These are phyloP conservation scores for Helianthus annuus DNA, from an alignment of 129 eudicot genomes.

Conservation along the genomic window DNA sequence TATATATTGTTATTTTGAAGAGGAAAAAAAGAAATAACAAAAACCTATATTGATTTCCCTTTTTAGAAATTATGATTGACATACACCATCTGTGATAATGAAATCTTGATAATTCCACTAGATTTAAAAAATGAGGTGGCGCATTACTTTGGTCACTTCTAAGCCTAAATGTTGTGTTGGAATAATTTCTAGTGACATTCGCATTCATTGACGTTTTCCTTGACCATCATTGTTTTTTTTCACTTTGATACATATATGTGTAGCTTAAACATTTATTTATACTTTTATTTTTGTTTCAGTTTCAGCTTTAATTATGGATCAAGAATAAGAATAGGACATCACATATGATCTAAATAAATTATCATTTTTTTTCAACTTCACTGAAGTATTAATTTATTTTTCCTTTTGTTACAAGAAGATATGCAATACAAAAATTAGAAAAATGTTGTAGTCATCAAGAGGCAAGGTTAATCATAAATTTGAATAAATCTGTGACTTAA, in stretches of 20 bases:
- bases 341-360: no score
- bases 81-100: slow-evolving; percentile 10
- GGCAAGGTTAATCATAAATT: no score
- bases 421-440: no score
- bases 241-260: not conserved
- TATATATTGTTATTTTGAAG: not conserved
- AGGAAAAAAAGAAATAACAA: not conserved
- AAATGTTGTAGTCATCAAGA: no score
- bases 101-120: slow-evolving; percentile 31
- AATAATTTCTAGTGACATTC: slow-evolving; percentile 26
- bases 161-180: slow-evolving; percentile 18
- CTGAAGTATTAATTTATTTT: no score
- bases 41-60: not conserved
- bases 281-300: no score
- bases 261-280: no score
- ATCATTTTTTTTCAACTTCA: no score
- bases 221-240: not conserved
- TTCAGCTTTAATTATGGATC: no score
- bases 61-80: slow-evolving; percentile 20
- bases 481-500: no score
- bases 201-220: slow-evolving; percentile 17
- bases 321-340: no score
- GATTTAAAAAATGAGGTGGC: slow-evolving; percentile 22
- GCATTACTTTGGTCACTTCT: slow-evolving; percentile 29
- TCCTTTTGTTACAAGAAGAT: no score